Evolutionary conservation across 805 yeast genomes (phyloP).

Genomic region (Starmerella tilneyi): DNA sequence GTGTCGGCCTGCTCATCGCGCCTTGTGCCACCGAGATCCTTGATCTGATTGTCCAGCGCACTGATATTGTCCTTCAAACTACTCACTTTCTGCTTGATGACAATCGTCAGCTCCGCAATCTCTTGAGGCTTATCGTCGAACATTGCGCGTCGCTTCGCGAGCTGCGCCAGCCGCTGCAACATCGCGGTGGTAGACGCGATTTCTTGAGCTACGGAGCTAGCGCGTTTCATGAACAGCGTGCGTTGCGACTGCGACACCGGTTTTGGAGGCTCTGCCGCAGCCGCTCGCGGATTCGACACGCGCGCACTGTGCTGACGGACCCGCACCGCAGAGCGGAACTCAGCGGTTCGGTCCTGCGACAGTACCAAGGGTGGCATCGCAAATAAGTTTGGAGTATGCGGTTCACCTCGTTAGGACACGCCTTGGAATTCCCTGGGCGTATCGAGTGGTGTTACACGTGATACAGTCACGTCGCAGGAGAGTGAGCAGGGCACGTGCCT

Average conservation of each 20-base stretch:
- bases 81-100: conserved; percentile 72
- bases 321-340: conserved; percentile 83
- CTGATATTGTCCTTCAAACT: conserved; percentile 63
- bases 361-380: conserved; percentile 11
- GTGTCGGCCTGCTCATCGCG: conserved; percentile 48
- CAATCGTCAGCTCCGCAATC: conserved; percentile 80
- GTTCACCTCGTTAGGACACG: no score
- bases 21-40: conserved; percentile 29
- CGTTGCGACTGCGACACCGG: conserved; percentile 18
- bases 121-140: conserved; percentile 93
- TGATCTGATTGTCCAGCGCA: conserved; percentile 46
- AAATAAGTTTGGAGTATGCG: conserved; percentile 8
- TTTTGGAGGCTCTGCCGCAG: conserved; percentile 10
- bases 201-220: conserved; percentile 77
- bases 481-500: no score
- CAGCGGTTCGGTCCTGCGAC: conserved; percentile 72
- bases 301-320: conserved; percentile 54
- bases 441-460: no score
- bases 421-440: no score
- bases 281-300: conserved; percentile 14
- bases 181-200: conserved; percentile 76
- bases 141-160: conserved; percentile 83
- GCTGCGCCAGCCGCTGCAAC: conserved; percentile 63
- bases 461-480: no score
- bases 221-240: conserved; percentile 55